Evolutionary conservation across 2,329 filamentous ascomycete genomes (phyloP).

Genomic region (Xylariales sp.): DNA sequence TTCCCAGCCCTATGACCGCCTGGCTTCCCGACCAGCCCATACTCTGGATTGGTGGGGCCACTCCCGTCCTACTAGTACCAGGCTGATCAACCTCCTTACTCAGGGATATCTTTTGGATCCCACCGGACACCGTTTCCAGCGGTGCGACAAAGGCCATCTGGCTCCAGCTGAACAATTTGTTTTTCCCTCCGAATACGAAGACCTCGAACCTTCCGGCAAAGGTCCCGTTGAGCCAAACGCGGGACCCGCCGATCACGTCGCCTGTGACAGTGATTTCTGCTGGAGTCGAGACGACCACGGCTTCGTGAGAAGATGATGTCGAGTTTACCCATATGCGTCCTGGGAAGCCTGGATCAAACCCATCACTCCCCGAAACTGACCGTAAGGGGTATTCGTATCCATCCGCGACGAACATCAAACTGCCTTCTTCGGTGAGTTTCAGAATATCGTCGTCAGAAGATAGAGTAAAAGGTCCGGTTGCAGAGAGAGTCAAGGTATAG

Average conservation of each 20-base stretch:
- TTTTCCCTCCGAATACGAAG: constrained; percentile 48
- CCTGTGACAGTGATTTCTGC: constrained; percentile 37
- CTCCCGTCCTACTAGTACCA: no score
- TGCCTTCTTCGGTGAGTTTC: constrained; percentile 27
- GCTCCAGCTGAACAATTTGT: constrained; percentile 48
- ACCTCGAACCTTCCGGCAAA: constrained; percentile 50
- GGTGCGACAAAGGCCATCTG: constrained; percentile 54
- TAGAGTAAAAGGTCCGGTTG: constrained; percentile 38
- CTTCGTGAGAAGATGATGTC: constrained; percentile 39
- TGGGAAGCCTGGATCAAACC: constrained; percentile 40
- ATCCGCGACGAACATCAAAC: constrained; percentile 38
- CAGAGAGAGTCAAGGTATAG: constrained; percentile 35
- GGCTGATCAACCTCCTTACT: no score
- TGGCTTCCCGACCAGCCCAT: no score
- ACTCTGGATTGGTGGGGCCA: no score
- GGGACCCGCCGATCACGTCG: constrained; percentile 39
- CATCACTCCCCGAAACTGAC: constrained; percentile 35
- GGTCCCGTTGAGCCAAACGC: constrained; percentile 41
- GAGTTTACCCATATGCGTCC: constrained; percentile 49
- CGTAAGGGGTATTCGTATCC: constrained; percentile 45
- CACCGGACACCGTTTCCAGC: constrained; percentile 25
- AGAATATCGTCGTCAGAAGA: constrained; percentile 38
- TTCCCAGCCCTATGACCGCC: no score
- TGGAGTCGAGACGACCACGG: constrained; percentile 29
- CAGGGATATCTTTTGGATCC: constrained; percentile 7